phyloP scores from a whole-genome alignment of 768 basidiomycete species.

The Leccinum disarticulatum region DNA sequence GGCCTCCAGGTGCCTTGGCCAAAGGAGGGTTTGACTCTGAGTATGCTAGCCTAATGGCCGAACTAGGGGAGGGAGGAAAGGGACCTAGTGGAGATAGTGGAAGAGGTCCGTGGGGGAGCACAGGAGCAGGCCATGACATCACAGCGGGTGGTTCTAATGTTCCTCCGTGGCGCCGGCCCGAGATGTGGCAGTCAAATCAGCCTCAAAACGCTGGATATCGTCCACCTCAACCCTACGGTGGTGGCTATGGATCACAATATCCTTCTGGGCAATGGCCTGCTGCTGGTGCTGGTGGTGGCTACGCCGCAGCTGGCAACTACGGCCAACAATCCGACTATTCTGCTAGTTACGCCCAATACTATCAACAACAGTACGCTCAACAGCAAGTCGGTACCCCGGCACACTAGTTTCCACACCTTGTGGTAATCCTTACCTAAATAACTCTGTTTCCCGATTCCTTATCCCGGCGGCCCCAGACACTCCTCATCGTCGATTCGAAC shows the following conservation, averaged over 20 bases:
- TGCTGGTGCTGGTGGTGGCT: constrained; percentile 36
- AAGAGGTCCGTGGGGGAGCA: constrained; percentile 62
- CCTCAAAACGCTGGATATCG: constrained; percentile 61
- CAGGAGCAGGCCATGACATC: constrained; percentile 58
- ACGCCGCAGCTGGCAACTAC: constrained; percentile 29
- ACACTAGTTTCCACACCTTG: constrained; percentile 23
- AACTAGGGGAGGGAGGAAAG: constrained; percentile 83
- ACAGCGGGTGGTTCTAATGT: constrained; percentile 69
- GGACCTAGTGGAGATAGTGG: constrained; percentile 53
- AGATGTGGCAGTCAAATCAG: constrained; percentile 72
- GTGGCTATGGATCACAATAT: constrained; percentile 45
- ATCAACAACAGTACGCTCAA: constrained; percentile 85
- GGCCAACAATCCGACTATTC: constrained; percentile 64
- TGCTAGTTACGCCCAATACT: constrained; percentile 79
- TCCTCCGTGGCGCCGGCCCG: constrained; percentile 90
- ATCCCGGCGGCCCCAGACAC: constrained; percentile 14
- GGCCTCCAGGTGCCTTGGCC: constrained; percentile 38
- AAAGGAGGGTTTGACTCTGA: constrained; percentile 94
- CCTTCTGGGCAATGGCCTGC: constrained; percentile 39
- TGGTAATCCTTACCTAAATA: constrained; percentile 31
- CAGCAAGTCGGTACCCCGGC: constrained; percentile 56
- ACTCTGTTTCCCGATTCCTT: constrained; percentile 19
- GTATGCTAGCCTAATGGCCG: constrained; percentile 96
- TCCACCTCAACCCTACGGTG: constrained; percentile 61
- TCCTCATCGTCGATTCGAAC: constrained; percentile 12